Evolutionary conservation across 495 filamentous ascomycete genomes (phyloP), one percentile per base, ranked within the genome.

Genomic region (Articulospora tetracladia): DNA sequence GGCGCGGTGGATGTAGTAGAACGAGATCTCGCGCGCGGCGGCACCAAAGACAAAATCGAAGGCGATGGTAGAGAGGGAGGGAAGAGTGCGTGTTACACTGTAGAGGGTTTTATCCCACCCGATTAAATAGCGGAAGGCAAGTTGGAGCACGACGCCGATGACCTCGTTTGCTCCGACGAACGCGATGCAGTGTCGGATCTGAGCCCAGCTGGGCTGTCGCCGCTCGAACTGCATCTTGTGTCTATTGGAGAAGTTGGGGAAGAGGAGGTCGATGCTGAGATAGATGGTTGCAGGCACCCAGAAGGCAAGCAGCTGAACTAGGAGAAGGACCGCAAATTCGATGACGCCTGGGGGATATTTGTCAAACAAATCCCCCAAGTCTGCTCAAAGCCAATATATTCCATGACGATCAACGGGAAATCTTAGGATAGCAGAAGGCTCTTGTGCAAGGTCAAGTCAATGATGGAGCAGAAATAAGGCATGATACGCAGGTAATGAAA

Each of bases 181-280:
- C 10, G 50, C 12, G 51, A 75, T 58, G 65, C 82, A 84, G 61
- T 74, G 73, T 2, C 61, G 28, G 55, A 83, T 76, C 44, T 83
- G 76, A 8, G 65, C 55, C 1, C 66, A 24, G 10, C 76, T 76
- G 1, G 82, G 81, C 55, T 82, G 80, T 48, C 76, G 77, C 1
- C 76, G 73, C 0, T 73, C 66, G 0, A 78, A 76, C 58, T 86
- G 83, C 57, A 85, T 74, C 59, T 86, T 86, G 69, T 86, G 80
- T 11, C 69, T 65, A 0, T 72, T 68, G 0, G 81, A 80, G 65
- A 82, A 83, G 27, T 55, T 32, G 0, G 83, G 82, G 20, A 71
- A 68, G 25, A 74, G 24, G 4, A 53, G 50, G 60, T 83, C 77
- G 26, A 84, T 65, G 2, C 60, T 59, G 22, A 78, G 65, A 61